Evolutionary conservation across 2,329 filamentous ascomycete genomes (phyloP), one percentile per base, ranked within the genome.

Genomic region (Aureobasidium vineae): DNA sequence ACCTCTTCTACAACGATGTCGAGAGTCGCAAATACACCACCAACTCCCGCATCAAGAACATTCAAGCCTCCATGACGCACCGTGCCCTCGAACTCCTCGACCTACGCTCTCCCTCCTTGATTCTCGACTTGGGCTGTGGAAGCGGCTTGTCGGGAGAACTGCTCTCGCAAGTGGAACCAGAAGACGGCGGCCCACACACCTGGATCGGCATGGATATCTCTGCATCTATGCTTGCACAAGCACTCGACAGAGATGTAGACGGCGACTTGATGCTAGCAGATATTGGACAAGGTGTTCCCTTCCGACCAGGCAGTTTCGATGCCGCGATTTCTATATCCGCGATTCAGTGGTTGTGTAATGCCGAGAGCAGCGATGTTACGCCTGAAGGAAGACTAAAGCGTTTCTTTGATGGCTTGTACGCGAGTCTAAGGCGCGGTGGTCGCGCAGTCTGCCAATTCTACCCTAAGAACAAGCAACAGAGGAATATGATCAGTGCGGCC

Each of bases 151-250:
- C 91, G 0, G 95, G 95, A 75, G 93, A 97, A 77, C 97, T 98
- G 67, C 86, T 99, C 53, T 92, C 91, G 15, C 82, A 87, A n/a
- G 80, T 89, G 0, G 78, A 83, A 0, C 82, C 85, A 1, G 84
- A 88, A 13, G 88, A 92, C 67, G 90, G 90, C 65, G 92, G 92
- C 0, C 92, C 92, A 4, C 95, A 99, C 80, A 88, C 88, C 1
- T 99, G 95, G 95, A 83, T 98, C n/a, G 95, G 95, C 68, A 94
- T 98, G 90, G 95, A 99, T 76, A 88, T 99, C 28, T 92, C 90
- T 5, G 88, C 91, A 0, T 92, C 89, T n/a, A 99, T 99, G 95
- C 83, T 99, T n/a, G 92, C 95, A 70, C 86, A 97, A 52, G 95
- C 95, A 1, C 83, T 99, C 0, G 92, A 97, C 77, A 83, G 94